Percentiles rank a stretch among this genome's conserved stretches.
Evolutionary conservation across 192 early-diverging fungal species (phyloP).

Genomic region (Phlyctochytrium bullatum): DNA sequence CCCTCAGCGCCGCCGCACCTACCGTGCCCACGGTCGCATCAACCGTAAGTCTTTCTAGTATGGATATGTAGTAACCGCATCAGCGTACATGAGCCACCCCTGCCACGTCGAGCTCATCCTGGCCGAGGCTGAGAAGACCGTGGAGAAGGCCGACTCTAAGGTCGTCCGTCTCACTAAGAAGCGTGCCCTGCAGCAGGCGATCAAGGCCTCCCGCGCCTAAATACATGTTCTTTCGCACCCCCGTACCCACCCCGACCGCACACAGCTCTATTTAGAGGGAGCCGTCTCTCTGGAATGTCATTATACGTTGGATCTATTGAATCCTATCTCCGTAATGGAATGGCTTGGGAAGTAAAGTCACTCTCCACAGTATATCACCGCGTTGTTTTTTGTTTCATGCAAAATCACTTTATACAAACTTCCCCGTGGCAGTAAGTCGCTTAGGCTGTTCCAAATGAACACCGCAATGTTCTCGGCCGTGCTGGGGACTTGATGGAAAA

Average conservation of each 20-base stretch:
- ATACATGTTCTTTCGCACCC: neutral
- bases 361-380: conserved; percentile 69
- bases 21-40: conserved; percentile 98
- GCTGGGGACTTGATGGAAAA: conserved; percentile 67
- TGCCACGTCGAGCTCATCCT: conserved; percentile 96
- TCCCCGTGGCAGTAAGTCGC: conserved; percentile 21
- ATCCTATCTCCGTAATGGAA: no score
- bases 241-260: no score
- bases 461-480: conserved; percentile 90
- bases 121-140: conserved; percentile 82
- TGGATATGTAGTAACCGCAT: no score
- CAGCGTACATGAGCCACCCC: conserved; percentile 89
- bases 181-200: conserved; percentile 16
- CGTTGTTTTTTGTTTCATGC: conserved; percentile 69
- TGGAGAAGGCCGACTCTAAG: conserved; percentile 61
- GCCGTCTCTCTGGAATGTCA: no score
- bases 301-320: no score
- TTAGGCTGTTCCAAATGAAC: conserved; percentile 73
- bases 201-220: conserved; percentile 12
- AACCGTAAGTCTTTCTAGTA: conserved; percentile 54
- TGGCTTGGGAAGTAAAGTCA: no score
- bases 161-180: conserved; percentile 24
- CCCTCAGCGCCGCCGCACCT: conserved; percentile 94
- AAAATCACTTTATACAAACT: conserved; percentile 59
- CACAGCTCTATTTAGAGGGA: no score